Percentiles rank a stretch among this genome's conserved stretches.
phyloP scores from a whole-genome alignment of 1,284 basidiomycete species.

The Cutaneotrichosporon cyanovorans region DNA sequence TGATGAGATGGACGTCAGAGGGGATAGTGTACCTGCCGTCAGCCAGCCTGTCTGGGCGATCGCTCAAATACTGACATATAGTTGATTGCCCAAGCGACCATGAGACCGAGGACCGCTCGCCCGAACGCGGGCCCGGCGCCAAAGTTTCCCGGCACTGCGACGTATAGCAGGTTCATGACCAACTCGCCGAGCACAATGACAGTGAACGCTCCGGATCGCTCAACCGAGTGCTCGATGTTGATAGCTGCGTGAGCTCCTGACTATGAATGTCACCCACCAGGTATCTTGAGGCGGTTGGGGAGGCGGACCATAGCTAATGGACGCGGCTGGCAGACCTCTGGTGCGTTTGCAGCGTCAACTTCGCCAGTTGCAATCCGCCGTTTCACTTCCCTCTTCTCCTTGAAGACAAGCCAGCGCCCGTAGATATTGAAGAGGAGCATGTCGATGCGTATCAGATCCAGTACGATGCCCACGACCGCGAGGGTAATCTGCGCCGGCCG shows the following conservation, averaged over 20 bases:
- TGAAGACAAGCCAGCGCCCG: not conserved
- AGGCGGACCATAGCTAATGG: conserved; percentile 16
- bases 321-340: too few species aligned
- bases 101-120: conserved; percentile 40
- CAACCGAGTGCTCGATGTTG: conserved; percentile 47
- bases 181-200: conserved; percentile 40
- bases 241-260: conserved; percentile 30
- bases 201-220: conserved; percentile 43
- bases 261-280: conserved; percentile 19
- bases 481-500: conserved; percentile 27
- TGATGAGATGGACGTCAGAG: too few species aligned
- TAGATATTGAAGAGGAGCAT: conserved; percentile 17
- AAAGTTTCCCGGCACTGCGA: conserved; percentile 4
- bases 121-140: conserved; percentile 33
- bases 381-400: not conserved
- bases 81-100: conserved; percentile 46
- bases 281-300: conserved; percentile 17
- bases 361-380: not conserved
- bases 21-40: too few species aligned
- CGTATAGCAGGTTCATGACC: conserved; percentile 18
- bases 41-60: conserved; percentile 1
- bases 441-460: conserved; percentile 25
- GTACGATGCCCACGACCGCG: conserved; percentile 21
- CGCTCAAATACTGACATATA: conserved; percentile 34
- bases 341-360: too few species aligned